Percentiles rank a stretch among this genome's conserved stretches.
These are phyloP conservation scores for Volvariella surrecta DNA, from an alignment of 1,284 basidiomycete species.

Conservation along the genomic window DNA sequence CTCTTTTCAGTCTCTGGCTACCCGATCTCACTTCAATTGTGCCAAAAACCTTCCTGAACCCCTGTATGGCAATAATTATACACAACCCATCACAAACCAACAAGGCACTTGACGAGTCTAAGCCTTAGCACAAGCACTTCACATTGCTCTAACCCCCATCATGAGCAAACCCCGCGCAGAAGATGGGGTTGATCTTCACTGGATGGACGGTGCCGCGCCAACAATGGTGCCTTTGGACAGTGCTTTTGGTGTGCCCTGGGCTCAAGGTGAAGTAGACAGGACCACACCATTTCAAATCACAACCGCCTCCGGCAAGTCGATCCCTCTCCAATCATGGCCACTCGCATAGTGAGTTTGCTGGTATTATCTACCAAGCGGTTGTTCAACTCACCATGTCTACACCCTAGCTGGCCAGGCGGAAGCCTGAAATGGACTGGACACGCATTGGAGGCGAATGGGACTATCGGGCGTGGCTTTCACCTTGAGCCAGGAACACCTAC, in stretches of 20 bases:
- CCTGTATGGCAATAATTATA: too few relatives aligned
- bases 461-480: slow-evolving; percentile 16
- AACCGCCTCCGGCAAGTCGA: slow-evolving; percentile 15
- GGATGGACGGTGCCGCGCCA: slow-evolving; percentile 27
- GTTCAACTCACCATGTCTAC: not conserved
- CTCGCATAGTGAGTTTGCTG: slow-evolving; percentile 25
- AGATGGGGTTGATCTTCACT: slow-evolving; percentile 23
- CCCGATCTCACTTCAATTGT: too few relatives aligned
- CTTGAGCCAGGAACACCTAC: slow-evolving; percentile 26
- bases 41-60: too few relatives aligned
- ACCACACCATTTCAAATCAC: slow-evolving; percentile 25
- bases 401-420: slow-evolving; percentile 31
- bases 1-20: too few relatives aligned
- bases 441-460: slow-evolving; percentile 22
- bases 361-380: not conserved
- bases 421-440: slow-evolving; percentile 36
- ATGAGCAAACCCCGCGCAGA: slow-evolving; percentile 12
- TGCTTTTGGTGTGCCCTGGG: slow-evolving; percentile 31
- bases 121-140: too few relatives aligned
- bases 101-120: too few relatives aligned
- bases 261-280: slow-evolving; percentile 29
- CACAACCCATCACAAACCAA: too few relatives aligned
- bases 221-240: slow-evolving; percentile 22
- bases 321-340: slow-evolving; percentile 32
- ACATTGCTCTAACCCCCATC: not conserved